phyloP scores from a whole-genome alignment of 495 filamentous ascomycete genomes.

The Astrothelium subdiscretum region DNA sequence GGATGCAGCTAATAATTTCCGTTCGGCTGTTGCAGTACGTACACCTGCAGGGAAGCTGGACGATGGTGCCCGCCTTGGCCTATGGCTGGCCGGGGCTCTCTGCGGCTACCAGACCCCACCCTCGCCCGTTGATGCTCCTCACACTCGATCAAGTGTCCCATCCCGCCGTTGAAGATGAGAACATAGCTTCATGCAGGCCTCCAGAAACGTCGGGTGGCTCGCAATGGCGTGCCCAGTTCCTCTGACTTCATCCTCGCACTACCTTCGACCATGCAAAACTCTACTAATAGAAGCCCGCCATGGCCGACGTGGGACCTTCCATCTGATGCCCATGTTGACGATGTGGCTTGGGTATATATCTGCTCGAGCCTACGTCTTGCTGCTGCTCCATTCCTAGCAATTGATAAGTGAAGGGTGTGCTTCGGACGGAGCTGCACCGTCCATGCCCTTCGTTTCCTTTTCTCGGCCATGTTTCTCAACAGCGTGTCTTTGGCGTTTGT shows the following conservation, averaged over 20 bases:
- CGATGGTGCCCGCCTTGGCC: neutral
- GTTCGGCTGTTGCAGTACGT: neutral
- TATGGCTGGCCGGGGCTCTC: neutral
- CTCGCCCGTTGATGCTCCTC: neutral
- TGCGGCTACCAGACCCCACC: neutral
- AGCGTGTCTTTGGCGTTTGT: neutral
- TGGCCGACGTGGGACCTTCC: slow-evolving; percentile 16
- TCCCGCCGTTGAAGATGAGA: neutral
- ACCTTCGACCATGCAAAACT: slow-evolving; percentile 20
- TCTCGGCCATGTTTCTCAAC: neutral
- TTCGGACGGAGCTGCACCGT: slow-evolving; percentile 7
- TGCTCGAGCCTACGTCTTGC: slow-evolving; percentile 14
- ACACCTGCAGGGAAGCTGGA: neutral
- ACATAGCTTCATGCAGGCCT: slow-evolving; percentile 5
- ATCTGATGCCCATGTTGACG: slow-evolving; percentile 11
- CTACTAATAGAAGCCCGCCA: slow-evolving; percentile 20
- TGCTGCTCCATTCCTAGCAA: neutral
- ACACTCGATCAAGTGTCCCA: neutral
- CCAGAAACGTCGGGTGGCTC: neutral
- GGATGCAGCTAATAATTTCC: slow-evolving; percentile 3
- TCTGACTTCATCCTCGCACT: slow-evolving; percentile 18
- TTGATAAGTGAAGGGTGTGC: slow-evolving; percentile 19
- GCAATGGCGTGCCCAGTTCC: neutral
- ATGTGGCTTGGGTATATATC: slow-evolving; percentile 26
- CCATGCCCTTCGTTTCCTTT: slow-evolving; percentile 3